Base-by-base conservation (phyloP, 768 basidiomycete genomes). In the Lentinula detonsa region DNA sequence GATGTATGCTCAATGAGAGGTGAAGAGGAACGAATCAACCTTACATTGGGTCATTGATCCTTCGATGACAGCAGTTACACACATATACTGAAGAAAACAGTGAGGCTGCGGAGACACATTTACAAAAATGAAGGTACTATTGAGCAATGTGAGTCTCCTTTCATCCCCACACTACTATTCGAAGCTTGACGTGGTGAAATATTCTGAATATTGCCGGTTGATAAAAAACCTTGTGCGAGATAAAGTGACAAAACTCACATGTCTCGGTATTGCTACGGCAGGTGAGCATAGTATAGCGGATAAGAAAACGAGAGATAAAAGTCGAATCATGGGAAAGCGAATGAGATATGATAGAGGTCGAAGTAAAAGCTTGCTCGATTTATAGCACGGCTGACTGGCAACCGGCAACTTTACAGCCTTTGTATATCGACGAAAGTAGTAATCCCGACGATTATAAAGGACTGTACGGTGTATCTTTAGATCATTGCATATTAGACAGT, bases 21-120 rank as follows among this genome's bases (percentile, higher is more conserved):
- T 16, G 23, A 23, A 18, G 7, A 4, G 28, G 10, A 45, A 15
- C 2, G 1, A 7, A 7, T 23, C 16, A 15, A 43, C 11, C 39
- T 15, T 40, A 58, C 61, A 59, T 59, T 52, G 28, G 33, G 80
- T 76, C 13, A 71, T 73, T 2, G 78, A 75, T n/a, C 75, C 78
- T 60, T 78, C 80, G 35, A 81, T 72, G 15, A 73, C 73, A 3
- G 78, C 82, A 13, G 74, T 67, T 48, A 84, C 68, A 62, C 82
- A 84, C 77, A 84, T 79, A 37, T 39, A 42, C 60, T 61, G 31
- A 49, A 23, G 4, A 31, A 49, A 49, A 16, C n/a, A 16, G 16
- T 43, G 4, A 43, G 42, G 1, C 13, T 43, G 16, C 15, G 42
- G 16, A 15, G 16, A 5, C 13, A 15, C 16, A 4, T 5, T 43